Base-by-base conservation (phyloP, 208 protist species). In the Acanthamoeba royreba region DNA sequence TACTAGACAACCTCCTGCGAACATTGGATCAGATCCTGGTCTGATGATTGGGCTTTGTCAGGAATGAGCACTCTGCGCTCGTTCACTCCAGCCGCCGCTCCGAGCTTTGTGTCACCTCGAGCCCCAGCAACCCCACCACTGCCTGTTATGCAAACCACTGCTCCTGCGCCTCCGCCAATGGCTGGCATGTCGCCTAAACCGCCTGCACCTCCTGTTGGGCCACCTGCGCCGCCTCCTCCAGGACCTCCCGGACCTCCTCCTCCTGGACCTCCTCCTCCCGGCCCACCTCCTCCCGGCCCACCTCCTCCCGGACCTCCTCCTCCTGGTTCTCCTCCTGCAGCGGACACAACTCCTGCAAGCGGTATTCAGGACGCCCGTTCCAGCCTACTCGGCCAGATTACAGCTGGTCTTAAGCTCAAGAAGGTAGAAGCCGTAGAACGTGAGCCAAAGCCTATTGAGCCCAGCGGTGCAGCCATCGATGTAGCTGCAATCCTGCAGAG, bases 401-500 rank as follows among this genome's bases (percentile, higher is more conserved):
- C 45, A 22, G 40, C 58, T 9, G 89, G 89, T 33, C 69, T 83
- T 31, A 63, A 93, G 43, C 89, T 93, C 46, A 93, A 93, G 58
- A 86, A 77, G 25, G 63, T 61, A 11, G 69, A 93, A 4, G 40
- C 11, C 15, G 28, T n/a, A 19, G 63, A 63, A 47, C 5, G n/a
- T n/a, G n/a, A n/a, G n/a, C n/a, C n/a, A n/a, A n/a, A 77, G 46
- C 52, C 89, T 31, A 1, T 33, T 4, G 53, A 74, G 33, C 25
- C 40, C 43, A 83, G 79, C 46, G 77, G 72, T 28, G 72, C 49
- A 35, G 28, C 49, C 4, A 17, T 94, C 17, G 83, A 91, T 42
- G 86, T 95, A 15, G 72, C 94, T 13, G 92, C 92, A 53, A 95
- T 95, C 43, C 8, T 77, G 22, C 49, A 58, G 49, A 58, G 49